These are phyloP conservation scores for Trichoderma sp. DNA, from an alignment of 2,329 filamentous ascomycete genomes.

Conservation along the genomic window DNA sequence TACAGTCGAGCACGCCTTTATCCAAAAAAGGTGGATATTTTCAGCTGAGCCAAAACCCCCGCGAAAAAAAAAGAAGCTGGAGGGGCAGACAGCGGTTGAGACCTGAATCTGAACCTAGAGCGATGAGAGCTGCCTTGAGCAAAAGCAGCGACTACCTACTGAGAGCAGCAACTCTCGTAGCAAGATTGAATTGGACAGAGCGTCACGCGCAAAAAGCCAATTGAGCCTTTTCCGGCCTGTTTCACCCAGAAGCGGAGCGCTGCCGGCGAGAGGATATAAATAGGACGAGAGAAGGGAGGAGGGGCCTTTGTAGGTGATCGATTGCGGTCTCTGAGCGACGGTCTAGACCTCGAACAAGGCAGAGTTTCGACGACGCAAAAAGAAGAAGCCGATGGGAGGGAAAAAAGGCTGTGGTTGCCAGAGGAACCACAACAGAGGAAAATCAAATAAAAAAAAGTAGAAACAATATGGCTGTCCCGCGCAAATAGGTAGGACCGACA, in stretches of 20 bases:
- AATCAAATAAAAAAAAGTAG: not conserved
- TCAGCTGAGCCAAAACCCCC: conserved; percentile 1
- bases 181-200: not conserved
- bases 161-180: not conserved
- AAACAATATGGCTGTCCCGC: not conserved
- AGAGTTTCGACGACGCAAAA: not conserved
- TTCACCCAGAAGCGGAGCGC: not conserved
- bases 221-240: conserved; percentile 1
- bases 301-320: not conserved
- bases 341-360: not conserved
- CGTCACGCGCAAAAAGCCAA: conserved; percentile 18
- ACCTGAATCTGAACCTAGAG: not conserved
- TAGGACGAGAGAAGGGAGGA: not conserved
- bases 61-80: not conserved
- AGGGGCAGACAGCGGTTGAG: not conserved
- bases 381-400: not conserved
- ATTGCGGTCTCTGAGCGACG: conserved; percentile 5
- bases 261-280: not conserved
- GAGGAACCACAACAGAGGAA: conserved; percentile 9
- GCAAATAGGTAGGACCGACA: conserved; percentile 10
- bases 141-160: not conserved
- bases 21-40: not conserved
- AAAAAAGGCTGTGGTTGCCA: not conserved
- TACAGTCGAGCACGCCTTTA: not conserved
- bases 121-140: not conserved